Conservation (phyloP, 1,284 basidiomycete species). For the Sporisorium graminicola region DNA sequence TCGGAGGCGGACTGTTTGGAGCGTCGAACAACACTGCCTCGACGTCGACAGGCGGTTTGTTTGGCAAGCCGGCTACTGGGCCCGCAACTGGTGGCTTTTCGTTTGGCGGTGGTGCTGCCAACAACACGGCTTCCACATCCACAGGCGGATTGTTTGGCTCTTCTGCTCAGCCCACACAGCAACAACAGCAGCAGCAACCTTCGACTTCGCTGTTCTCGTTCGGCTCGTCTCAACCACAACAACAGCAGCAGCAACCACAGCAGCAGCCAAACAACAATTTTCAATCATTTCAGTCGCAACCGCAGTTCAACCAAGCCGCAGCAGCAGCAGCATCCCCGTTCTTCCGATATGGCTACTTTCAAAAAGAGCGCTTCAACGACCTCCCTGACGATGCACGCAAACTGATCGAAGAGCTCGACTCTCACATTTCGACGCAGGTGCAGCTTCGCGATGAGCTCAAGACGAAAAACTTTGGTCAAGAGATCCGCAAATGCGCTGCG, state of each 20-base stretch:
- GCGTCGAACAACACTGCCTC: constrained; percentile 28
- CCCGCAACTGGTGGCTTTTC: constrained; percentile 40
- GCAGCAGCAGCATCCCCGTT: constrained; percentile 48
- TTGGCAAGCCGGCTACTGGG: constrained; percentile 27
- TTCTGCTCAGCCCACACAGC: constrained; percentile 19
- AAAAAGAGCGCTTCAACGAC: constrained; percentile 67
- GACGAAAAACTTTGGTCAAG: constrained; percentile 51
- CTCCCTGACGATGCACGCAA: constrained; percentile 61
- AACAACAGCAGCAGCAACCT: constrained; percentile 25
- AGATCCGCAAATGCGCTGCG: constrained; percentile 55
- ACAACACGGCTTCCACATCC: constrained; percentile 32
- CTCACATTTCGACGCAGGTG: constrained; percentile 46
- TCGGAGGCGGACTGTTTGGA: constrained; percentile 37
- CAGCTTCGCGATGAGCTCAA: constrained; percentile 59
- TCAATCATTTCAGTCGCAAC: constrained; percentile 22
- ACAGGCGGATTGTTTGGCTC: constrained; percentile 27
- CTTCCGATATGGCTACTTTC: constrained; percentile 56
- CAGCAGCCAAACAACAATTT: constrained; percentile 16
- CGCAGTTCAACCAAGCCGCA: constrained; percentile 19
- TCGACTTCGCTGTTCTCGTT: constrained; percentile 25
- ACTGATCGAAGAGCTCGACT: constrained; percentile 65
- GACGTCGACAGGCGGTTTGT: constrained; percentile 29
- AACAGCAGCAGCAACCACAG: constrained; percentile 28
- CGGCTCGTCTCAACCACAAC: constrained; percentile 18
- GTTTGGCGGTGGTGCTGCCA: constrained; percentile 30